phyloP scores from a whole-genome alignment of 1,139 yeast species.

The Tardiomyces digboiensis region DNA sequence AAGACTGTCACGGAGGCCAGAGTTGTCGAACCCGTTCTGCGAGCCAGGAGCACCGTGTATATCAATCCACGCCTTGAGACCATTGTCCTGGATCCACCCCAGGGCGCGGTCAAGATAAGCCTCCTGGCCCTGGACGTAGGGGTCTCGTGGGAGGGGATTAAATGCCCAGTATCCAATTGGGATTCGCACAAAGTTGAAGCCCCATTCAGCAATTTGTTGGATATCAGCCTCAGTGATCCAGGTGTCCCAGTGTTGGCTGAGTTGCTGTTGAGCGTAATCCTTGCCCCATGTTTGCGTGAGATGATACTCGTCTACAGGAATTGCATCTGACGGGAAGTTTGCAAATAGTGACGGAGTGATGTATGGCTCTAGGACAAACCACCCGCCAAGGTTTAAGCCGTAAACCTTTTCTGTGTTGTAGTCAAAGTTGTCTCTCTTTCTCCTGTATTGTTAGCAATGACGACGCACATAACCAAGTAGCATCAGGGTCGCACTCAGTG shows the following conservation, averaged over 20 bases:
- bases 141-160: slow-evolving; percentile 51
- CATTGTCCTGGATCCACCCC: slow-evolving; percentile 57
- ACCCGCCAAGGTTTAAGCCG: slow-evolving; percentile 89
- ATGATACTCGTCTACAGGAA: slow-evolving; percentile 84
- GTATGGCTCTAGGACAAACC: slow-evolving; percentile 77
- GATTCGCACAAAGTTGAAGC: slow-evolving; percentile 79
- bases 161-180: slow-evolving; percentile 99
- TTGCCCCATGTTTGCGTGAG: slow-evolving; percentile 55
- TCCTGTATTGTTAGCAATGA: too few relatives aligned
- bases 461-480: too few relatives aligned
- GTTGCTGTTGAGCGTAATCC: slow-evolving; percentile 40
- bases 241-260: slow-evolving; percentile 66
- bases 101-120: slow-evolving; percentile 65
- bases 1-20: slow-evolving; percentile 63
- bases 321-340: slow-evolving; percentile 33
- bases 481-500: too few relatives aligned
- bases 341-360: slow-evolving; percentile 79
- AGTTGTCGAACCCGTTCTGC: slow-evolving; percentile 94
- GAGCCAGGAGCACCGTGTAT: slow-evolving; percentile 97
- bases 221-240: slow-evolving; percentile 77
- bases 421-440: too few relatives aligned
- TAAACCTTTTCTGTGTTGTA: slow-evolving; percentile 44
- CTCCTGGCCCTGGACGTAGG: slow-evolving; percentile 83
- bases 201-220: slow-evolving; percentile 43
- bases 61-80: slow-evolving; percentile 80